Conservation (phyloP, 306 rosid genomes). For the Cyamopsis tetragonoloba region DNA sequence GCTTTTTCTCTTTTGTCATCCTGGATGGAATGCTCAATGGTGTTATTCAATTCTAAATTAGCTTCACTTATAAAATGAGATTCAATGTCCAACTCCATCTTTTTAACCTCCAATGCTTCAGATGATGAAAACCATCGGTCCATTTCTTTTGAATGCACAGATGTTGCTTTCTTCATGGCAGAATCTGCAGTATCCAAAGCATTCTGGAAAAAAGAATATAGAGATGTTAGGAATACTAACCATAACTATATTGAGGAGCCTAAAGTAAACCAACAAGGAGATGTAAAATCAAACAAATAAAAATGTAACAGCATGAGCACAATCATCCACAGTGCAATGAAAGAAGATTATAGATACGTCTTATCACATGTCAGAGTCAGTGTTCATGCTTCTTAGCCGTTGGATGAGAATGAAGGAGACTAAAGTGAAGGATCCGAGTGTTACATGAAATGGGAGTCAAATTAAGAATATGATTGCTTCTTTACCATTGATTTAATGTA, state of each 20-base stretch:
- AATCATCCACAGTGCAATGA: not conserved
- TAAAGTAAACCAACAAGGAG: not conserved
- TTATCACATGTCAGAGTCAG: not conserved
- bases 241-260: constrained; percentile 9
- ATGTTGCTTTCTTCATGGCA: constrained; percentile 46
- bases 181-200: constrained; percentile 52
- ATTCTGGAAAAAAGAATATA: constrained; percentile 40
- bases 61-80: constrained; percentile 58
- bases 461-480: not conserved
- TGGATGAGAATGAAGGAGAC: not conserved
- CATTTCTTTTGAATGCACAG: constrained; percentile 41
- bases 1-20: constrained; percentile 63
- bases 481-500: no score
- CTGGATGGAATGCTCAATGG: constrained; percentile 55
- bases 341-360: not conserved
- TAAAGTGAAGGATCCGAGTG: not conserved
- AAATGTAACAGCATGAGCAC: not conserved
- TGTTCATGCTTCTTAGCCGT: not conserved
- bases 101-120: constrained; percentile 67
- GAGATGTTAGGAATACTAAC: constrained; percentile 13
- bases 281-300: not conserved
- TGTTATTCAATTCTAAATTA: constrained; percentile 41
- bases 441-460: not conserved
- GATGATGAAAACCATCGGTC: constrained; percentile 56
- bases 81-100: constrained; percentile 74